Evolutionary conservation across 805 yeast genomes (phyloP), one percentile per base, ranked within the genome.

Genomic region (Hanseniaspora meyeri): DNA sequence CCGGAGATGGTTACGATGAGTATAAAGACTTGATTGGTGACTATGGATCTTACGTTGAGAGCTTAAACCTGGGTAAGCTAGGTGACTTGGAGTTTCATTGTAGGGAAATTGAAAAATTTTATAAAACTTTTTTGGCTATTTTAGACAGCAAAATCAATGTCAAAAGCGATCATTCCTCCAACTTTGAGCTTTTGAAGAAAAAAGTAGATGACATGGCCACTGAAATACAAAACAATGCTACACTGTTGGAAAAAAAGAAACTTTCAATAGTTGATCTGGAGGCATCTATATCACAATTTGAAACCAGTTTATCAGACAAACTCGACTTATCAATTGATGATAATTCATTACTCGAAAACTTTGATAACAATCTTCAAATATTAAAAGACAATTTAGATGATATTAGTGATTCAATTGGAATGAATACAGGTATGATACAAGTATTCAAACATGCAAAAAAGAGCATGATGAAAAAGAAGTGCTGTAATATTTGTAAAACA

Each of bases 401-500:
- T 29, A 80, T 87, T 0, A 69, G 80, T 16, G 85, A 83, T 60
- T 82, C 84, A 56, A 65, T 79, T 36, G 87, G 87, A 64, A 80
- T 86, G 60, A 77, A 77, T 34, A 81, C 80, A 46, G 85, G 88
- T 2, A 82, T 90, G 0, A 71, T 79, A 29, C 79, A 79, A 43
- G 89, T 83, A 68, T 88, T 86, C 63, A 68, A 74, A 24, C 79
- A 78, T 46, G 96, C 96, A 0, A 68, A 85, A 11, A 77, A 79
- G 34, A 67, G 77, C 43, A 93, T 95, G 0, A 69, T 78, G 31
- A 63, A 65, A 4, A 74, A 77, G 9, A 75, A 81, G 11, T 73
- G 78, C 49, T 91, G 97, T 67, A 70, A 82, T 45, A 70, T 90
- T 46, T 91, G 97, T 67, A 77, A 78, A 19, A 74, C 95, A 51